Evolutionary conservation across 495 filamentous ascomycete genomes (phyloP).

Genomic region (Aspergillus mulundensis): DNA sequence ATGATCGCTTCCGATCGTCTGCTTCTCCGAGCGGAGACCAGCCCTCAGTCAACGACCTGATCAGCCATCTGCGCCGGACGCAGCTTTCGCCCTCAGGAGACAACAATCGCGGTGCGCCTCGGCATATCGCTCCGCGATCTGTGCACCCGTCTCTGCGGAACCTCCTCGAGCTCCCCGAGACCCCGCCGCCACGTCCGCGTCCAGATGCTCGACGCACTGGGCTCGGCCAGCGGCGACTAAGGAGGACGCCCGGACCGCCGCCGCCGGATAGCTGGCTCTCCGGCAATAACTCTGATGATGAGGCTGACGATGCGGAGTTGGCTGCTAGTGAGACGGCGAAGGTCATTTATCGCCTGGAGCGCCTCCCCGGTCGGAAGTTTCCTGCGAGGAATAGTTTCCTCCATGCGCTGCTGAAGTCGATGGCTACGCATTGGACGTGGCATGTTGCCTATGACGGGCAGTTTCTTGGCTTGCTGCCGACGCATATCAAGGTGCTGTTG

Average conservation of each 20-base stretch:
- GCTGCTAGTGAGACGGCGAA: conserved; percentile 7
- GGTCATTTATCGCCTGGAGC: conserved; percentile 32
- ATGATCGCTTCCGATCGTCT: conserved; percentile 25
- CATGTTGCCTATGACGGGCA: conserved; percentile 63
- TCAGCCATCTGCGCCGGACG: conserved; percentile 46
- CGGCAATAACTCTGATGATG: conserved; percentile 17
- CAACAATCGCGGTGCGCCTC: conserved; percentile 13
- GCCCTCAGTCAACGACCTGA: conserved; percentile 46
- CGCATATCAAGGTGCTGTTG: conserved; percentile 55
- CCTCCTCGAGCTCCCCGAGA: conserved; percentile 67
- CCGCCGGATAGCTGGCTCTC: conserved; percentile 69
- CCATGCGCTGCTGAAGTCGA: conserved; percentile 52
- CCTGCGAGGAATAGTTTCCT: conserved; percentile 50
- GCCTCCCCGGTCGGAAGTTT: conserved; percentile 42
- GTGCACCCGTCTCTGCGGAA: conserved; percentile 53
- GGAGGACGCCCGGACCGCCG: conserved; percentile 61
- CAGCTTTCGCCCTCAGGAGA: conserved; percentile 27
- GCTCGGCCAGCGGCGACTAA: conserved; percentile 38
- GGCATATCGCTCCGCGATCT: conserved; percentile 30
- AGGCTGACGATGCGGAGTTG: neutral
- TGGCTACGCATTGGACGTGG: conserved; percentile 67
- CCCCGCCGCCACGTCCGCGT: conserved; percentile 61
- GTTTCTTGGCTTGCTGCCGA: conserved; percentile 61
- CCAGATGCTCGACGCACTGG: conserved; percentile 39
- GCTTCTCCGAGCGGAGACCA: conserved; percentile 20